These are phyloP conservation scores for Lepidium sativum DNA, from an alignment of 345 rosid species.

Conservation along the genomic window DNA sequence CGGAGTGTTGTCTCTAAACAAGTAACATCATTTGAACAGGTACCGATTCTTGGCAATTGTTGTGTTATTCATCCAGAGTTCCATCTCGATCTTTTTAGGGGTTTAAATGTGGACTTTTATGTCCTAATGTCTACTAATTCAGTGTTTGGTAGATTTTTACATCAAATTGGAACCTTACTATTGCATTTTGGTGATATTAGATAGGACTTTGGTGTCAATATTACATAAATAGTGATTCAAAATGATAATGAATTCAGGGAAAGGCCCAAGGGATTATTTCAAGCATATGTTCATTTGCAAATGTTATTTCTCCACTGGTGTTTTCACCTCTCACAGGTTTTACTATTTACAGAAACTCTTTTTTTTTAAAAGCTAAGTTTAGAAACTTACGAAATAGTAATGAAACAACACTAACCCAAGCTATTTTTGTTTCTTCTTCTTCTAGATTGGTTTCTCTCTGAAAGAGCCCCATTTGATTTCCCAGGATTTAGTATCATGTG, in stretches of 20 bases:
- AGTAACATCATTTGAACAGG: constrained; percentile 80
- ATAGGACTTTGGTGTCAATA: not conserved
- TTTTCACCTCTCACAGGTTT: constrained; percentile 91
- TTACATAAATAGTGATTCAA: not conserved
- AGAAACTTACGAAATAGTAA: not conserved
- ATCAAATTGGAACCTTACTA: not conserved
- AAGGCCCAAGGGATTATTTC: constrained; percentile 90
- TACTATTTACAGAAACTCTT: not conserved
- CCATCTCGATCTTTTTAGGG: too few relatives aligned
- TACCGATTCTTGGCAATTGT: constrained; percentile 1
- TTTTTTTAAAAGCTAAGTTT: not conserved
- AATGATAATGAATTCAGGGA: constrained; percentile 36
- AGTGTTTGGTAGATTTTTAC: not conserved
- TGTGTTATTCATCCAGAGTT: too few relatives aligned
- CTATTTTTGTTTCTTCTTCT: not conserved
- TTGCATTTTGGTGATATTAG: not conserved
- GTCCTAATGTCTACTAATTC: not conserved
- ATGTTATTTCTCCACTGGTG: constrained; percentile 56
- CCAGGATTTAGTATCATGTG: constrained; percentile 95
- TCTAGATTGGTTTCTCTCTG: constrained; percentile 81
- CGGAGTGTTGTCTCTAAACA: constrained; percentile 86
- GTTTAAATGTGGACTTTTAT: too few relatives aligned
- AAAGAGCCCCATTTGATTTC: constrained; percentile 65
- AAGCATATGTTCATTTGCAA: constrained; percentile 68
- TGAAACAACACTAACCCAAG: not conserved